These are phyloP conservation scores for Saturnispora galanensis DNA, from an alignment of 805 yeast species.

Conservation along the genomic window DNA sequence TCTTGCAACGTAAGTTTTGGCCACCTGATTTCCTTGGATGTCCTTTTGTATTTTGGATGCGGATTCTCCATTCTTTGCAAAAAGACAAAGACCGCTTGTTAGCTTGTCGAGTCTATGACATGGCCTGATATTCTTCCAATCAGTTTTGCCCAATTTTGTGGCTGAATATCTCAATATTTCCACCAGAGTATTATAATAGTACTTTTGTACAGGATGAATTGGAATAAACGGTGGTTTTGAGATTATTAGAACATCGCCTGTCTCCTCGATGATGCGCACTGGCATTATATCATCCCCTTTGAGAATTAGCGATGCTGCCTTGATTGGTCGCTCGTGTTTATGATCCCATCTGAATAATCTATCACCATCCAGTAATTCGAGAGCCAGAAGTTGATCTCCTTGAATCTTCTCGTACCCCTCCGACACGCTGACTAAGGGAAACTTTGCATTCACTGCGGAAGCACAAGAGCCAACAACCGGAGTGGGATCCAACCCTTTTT, in stretches of 20 bases:
- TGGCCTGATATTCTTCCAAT: slow-evolving; percentile 19
- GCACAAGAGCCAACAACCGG: background rate
- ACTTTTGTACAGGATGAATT: slow-evolving; percentile 43
- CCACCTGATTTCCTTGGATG: slow-evolving; percentile 25
- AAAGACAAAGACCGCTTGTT: slow-evolving; percentile 42
- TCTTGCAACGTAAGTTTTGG: slow-evolving; percentile 39
- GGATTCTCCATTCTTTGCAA: slow-evolving; percentile 31
- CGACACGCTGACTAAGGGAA: background rate
- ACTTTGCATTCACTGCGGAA: background rate
- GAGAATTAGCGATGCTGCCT: slow-evolving; percentile 9
- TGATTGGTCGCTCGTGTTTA: slow-evolving; percentile 24
- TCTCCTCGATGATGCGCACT: slow-evolving; percentile 14
- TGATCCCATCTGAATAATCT: slow-evolving; percentile 20
- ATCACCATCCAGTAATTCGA: slow-evolving; percentile 21
- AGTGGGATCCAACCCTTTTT: background rate
- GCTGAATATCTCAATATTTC: slow-evolving; percentile 33
- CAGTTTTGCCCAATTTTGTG: background rate
- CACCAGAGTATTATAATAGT: slow-evolving; percentile 34
- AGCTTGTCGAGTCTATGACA: slow-evolving; percentile 46
- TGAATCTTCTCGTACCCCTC: slow-evolving; percentile 18
- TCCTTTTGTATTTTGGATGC: slow-evolving; percentile 27
- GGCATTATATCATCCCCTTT: slow-evolving; percentile 3
- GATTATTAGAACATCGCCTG: slow-evolving; percentile 30
- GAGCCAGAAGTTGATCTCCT: slow-evolving; percentile 21
- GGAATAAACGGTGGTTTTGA: slow-evolving; percentile 47